phyloP scores from a whole-genome alignment of 2,329 filamentous ascomycete genomes.

The Trichoderma koningiopsis region DNA sequence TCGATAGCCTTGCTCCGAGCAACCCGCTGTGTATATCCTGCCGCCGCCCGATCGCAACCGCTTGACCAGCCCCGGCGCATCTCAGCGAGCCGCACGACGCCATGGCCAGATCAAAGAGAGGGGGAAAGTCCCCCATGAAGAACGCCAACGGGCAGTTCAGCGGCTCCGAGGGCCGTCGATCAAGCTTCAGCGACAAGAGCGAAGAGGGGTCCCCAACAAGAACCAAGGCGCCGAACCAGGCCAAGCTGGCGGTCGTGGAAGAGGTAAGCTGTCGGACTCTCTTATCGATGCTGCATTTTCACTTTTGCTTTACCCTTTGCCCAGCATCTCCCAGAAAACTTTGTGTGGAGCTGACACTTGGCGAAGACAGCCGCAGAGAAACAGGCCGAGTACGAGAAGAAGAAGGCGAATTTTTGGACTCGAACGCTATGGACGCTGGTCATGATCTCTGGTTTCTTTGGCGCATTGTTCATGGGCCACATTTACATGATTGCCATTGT shows the following conservation, averaged over 20 bases:
- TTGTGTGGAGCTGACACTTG: not conserved
- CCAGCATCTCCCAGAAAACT: not conserved
- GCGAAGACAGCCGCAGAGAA: conserved; percentile 42
- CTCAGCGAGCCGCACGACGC: conserved; percentile 4
- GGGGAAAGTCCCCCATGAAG: conserved; percentile 58
- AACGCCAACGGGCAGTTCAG: conserved; percentile 47
- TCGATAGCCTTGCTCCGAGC: conserved; percentile 20
- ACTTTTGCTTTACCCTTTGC: not conserved
- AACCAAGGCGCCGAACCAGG: conserved; percentile 33
- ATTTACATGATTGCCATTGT: conserved; percentile 95
- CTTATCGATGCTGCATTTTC: not conserved
- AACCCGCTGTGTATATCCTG: conserved; percentile 15
- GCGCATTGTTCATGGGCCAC: conserved; percentile 90
- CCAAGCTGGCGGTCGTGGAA: conserved; percentile 39
- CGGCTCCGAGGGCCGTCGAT: conserved; percentile 59
- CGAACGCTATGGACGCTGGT: conserved; percentile 97
- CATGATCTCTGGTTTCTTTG: conserved; percentile 95
- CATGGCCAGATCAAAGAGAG: conserved; percentile 49
- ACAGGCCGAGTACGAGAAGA: conserved; percentile 85
- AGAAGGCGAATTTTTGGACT: conserved; percentile 96
- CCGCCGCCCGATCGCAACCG: conserved; percentile 5
- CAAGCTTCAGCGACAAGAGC: conserved; percentile 72
- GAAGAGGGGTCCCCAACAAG: conserved; percentile 50
- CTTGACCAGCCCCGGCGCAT: not conserved
- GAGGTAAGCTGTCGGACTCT: conserved; percentile 37